Conservation (phyloP, 2,329 filamentous ascomycete genomes). For the Aspergillus texensis region DNA sequence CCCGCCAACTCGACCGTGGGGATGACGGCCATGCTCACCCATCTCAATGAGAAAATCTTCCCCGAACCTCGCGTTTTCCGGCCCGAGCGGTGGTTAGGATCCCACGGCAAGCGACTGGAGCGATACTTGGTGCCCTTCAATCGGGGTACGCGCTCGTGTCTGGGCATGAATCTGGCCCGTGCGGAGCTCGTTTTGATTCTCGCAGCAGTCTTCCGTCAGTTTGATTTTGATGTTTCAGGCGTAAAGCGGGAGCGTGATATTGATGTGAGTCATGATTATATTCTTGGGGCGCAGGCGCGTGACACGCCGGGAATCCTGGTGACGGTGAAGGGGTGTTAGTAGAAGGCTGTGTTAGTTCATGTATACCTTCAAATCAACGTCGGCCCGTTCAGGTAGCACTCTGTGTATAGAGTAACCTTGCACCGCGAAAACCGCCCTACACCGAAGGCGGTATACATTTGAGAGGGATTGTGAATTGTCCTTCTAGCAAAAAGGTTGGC, state of each 20-base stretch:
- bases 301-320: slow-evolving; percentile 8
- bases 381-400: no score
- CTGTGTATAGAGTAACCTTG: no score
- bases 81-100: slow-evolving; percentile 7
- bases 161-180: slow-evolving; percentile 11
- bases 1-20: slow-evolving; percentile 2
- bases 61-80: neutral
- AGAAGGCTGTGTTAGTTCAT: neutral
- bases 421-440: no score
- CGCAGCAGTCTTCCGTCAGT: slow-evolving; percentile 8
- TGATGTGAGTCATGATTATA: slow-evolving; percentile 2
- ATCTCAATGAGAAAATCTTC: slow-evolving; percentile 2
- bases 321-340: neutral
- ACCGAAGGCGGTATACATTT: no score
- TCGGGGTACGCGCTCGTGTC: slow-evolving; percentile 3
- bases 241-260: neutral
- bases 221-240: slow-evolving; percentile 6
- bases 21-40: neutral
- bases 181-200: slow-evolving; percentile 13
- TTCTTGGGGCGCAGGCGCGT: slow-evolving; percentile 3
- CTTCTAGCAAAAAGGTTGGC: no score
- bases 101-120: neutral
- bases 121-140: slow-evolving; percentile 9
- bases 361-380: no score
- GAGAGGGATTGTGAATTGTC: no score